These are phyloP conservation scores for Solanum hybrid DNA, from an alignment of 305 asterid species.

Conservation along the genomic window DNA sequence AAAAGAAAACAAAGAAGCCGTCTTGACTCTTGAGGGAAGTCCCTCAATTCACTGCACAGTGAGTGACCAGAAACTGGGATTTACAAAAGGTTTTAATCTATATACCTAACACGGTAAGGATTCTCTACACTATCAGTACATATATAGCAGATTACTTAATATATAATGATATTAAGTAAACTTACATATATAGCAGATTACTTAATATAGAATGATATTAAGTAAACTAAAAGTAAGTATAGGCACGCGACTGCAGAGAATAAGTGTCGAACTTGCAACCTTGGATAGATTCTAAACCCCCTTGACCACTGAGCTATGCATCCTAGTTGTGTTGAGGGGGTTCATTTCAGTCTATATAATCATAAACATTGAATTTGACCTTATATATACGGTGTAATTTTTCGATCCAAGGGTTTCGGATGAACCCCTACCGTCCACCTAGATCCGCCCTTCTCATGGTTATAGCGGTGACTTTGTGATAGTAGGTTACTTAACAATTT, in stretches of 20 bases:
- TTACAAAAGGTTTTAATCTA: background rate
- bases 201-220: no score
- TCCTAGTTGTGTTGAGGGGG: background rate
- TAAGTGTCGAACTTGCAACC: background rate
- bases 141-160: background rate
- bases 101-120: background rate
- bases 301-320: no score
- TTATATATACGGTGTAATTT: background rate
- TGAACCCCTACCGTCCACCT: background rate
- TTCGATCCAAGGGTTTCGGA: background rate
- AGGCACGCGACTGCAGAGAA: background rate
- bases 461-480: background rate
- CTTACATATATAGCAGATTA: background rate
- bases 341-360: background rate
- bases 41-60: background rate
- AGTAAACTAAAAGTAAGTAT: background rate
- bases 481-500: background rate
- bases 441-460: background rate
- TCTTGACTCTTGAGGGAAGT: background rate
- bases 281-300: background rate
- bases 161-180: background rate
- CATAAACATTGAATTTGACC: background rate
- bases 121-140: background rate
- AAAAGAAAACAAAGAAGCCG: background rate
- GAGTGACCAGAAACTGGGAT: background rate